Evolutionary conservation across 176 grass and related monocot species (phyloP), one percentile per base, ranked within the genome.

Genomic region (Themeda triandra): DNA sequence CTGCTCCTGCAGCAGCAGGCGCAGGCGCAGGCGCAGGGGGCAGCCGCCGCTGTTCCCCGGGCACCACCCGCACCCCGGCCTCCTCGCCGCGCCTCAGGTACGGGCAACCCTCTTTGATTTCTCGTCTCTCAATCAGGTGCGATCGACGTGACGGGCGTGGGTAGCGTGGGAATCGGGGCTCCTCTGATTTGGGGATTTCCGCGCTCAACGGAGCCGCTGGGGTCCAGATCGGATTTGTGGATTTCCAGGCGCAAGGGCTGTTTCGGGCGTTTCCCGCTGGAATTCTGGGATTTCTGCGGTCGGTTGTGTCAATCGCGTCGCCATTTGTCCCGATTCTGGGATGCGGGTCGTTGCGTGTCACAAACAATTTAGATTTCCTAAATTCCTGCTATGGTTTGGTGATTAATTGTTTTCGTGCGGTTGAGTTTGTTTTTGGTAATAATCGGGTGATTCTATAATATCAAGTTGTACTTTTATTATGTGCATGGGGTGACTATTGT

Each of bases 81-180:
- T 95, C 91, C 76, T 98, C 28, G 87, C 93, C 17, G 80, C 96
- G 45, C 91, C 93, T 77, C 93, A 90, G 91, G 96, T 86, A 54
- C 9, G 0, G 12, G 7, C 0, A 17, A 27, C 36, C 49, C 35
- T 65, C 2, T 5, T n/a, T 4, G 32, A 2, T 33, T 33, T 33
- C 32, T 33, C 32, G 32, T 33, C 32, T 33, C 32, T 33, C 32
- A 33, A 33, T 33, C 32, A 33, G 32, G 32, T 33, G 2, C 32
- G 32, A 33, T 33, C 32, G 32, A 33, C 4, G 32, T 33, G 32
- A 33, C 32, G 32, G 40, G 19, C 75, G 8, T 33, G 18, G 1
- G 51, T 54, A 19, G 6, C 51, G 19, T 49, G 29, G 27, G 19
- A n/a, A 37, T 48, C 7, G 18, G 10, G 7, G n/a, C 12, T 32